Evolutionary conservation across 1,139 yeast species (phyloP).

Genomic region (Zygosaccharomyces pseudobailii): DNA sequence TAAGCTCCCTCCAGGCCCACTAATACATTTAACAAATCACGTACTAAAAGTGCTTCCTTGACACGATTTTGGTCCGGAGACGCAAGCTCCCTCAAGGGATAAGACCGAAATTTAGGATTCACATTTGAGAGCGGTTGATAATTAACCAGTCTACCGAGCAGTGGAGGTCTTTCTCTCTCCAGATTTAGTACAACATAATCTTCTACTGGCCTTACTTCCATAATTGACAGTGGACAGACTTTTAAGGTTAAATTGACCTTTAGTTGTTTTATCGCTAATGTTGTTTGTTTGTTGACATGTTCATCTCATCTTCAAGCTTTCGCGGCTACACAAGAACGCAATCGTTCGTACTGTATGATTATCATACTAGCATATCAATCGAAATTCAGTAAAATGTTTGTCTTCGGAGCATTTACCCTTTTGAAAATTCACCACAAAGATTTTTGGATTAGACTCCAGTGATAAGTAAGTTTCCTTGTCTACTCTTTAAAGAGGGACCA

Average conservation of each 20-base stretch:
- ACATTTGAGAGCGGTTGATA: constrained; percentile 33
- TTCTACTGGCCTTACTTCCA: constrained; percentile 15
- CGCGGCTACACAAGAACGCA: constrained; percentile 5
- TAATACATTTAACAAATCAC: constrained; percentile 65
- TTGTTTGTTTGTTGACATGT: constrained; percentile 1
- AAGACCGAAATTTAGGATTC: constrained; percentile 38
- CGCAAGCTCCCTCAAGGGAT: constrained; percentile 35
- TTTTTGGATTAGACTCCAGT: no score
- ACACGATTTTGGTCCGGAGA: constrained; percentile 39
- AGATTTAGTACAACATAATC: constrained; percentile 11
- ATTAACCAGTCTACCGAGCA: constrained; percentile 29
- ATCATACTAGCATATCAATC: not conserved
- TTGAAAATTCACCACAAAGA: no score
- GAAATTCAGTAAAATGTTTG: not conserved
- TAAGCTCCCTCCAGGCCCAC: constrained; percentile 78
- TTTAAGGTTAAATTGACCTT: no score
- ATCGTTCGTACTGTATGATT: not conserved
- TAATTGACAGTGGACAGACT: not conserved
- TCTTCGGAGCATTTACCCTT: no score
- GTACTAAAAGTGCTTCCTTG: constrained; percentile 69
- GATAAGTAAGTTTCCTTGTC: no score
- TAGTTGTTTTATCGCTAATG: not conserved
- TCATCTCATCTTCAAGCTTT: constrained; percentile 4
- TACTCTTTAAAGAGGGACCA: no score
- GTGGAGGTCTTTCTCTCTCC: constrained; percentile 7